Base-by-base conservation (phyloP, 768 basidiomycete species). In the Pisolithus marmoratus region DNA sequence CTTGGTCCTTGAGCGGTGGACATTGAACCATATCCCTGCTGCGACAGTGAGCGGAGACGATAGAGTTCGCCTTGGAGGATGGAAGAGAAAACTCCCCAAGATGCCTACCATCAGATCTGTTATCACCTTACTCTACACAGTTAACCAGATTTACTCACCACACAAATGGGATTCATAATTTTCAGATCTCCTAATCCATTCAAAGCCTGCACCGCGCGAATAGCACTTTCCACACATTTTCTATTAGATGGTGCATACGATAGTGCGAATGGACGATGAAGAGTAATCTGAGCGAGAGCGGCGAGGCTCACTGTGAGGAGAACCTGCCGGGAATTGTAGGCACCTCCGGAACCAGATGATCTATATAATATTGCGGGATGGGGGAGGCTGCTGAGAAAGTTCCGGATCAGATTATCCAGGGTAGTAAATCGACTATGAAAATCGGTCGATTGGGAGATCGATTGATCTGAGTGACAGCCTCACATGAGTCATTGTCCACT, bases 391-490 rank as follows among this genome's bases (percentile, higher is more conserved):
- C 19, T 24, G 19, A 70, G 71, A 48, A 80, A 71, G 2, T 60
- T 59, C 5, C 75, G 74, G 36, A 81, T 75, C 43, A 80, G 68
- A 29, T 66, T 60, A 54, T 78, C 75, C 50, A 81, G 63, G 2
- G 72, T 73, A 38, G 68, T 68, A 20, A 81, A 80, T 7, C 74
- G 72, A 14, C 67, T 62, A 23, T 67, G 67, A 50, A 78, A 78
- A 4, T 70, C 65, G 50, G 73, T 63, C 24, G 70, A 67, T 51
- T 80, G 78, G 27, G 71, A 62, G 40, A 68, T 63, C 8, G 70
- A 61, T 59, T 71, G 71, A 47, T 75, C 79, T 80, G 44, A 9
- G 2, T 38, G 36, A 22, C 12, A 43, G 43, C 36, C 11, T 2
- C 6, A 5, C 9, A 29, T 34, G 20, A 56, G 24, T 15, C 23